phyloP scores from a whole-genome alignment of 2,329 filamentous ascomycete species.

The Colletotrichum magnum region DNA sequence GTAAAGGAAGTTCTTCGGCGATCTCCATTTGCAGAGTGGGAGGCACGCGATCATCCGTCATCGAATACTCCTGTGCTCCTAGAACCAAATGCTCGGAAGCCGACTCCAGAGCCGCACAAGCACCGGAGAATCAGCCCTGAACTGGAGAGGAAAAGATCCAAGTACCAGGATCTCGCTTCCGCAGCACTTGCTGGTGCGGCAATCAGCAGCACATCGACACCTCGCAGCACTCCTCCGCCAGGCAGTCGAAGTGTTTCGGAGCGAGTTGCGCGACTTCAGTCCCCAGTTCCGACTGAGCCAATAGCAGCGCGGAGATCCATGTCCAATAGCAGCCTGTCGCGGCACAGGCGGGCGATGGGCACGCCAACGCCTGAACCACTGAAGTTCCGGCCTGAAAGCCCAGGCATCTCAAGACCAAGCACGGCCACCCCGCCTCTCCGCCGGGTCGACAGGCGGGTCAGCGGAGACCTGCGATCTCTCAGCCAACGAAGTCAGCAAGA shows the following conservation, averaged over 20 bases:
- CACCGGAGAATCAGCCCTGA: slow-evolving; percentile 43
- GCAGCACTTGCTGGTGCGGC: slow-evolving; percentile 48
- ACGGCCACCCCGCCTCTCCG: slow-evolving; percentile 77
- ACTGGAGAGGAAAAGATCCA: slow-evolving; percentile 42
- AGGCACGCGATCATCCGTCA: slow-evolving; percentile 47
- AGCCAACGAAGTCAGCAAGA: slow-evolving; percentile 65
- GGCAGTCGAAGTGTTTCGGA: slow-evolving; percentile 56
- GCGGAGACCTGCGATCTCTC: slow-evolving; percentile 82
- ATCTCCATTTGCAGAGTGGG: slow-evolving; percentile 40
- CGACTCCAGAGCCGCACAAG: slow-evolving; percentile 61
- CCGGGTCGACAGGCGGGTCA: slow-evolving; percentile 76
- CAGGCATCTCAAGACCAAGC: slow-evolving; percentile 68
- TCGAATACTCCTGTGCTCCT: slow-evolving; percentile 56
- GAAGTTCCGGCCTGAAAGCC: slow-evolving; percentile 74
- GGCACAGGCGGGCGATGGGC: slow-evolving; percentile 51
- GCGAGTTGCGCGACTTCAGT: slow-evolving; percentile 44
- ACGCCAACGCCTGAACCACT: slow-evolving; percentile 65
- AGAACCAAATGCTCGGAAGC: slow-evolving; percentile 53
- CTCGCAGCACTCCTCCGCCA: slow-evolving; percentile 34
- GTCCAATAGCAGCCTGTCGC: slow-evolving; percentile 69
- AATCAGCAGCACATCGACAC: slow-evolving; percentile 41
- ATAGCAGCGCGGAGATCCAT: slow-evolving; percentile 56
- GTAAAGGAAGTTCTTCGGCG: slow-evolving; percentile 46
- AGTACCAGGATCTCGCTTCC: slow-evolving; percentile 48
- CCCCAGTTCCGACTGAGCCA: slow-evolving; percentile 41